Evolutionary conservation across 176 grass and related monocot species (phyloP).

Genomic region (Oryza longistaminata): DNA sequence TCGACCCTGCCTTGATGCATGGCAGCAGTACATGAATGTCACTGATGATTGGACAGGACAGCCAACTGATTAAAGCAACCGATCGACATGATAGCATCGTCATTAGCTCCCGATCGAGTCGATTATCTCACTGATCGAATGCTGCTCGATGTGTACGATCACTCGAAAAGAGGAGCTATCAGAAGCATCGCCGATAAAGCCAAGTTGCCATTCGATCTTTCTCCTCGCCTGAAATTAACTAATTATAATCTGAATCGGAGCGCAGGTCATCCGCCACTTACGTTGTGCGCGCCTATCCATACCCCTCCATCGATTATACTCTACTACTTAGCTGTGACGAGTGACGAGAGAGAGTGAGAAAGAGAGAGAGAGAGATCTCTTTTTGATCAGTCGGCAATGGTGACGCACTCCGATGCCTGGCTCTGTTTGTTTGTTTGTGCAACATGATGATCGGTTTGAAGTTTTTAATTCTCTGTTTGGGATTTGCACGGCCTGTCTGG

Average conservation of each 20-base stretch:
- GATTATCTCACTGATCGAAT: neutral
- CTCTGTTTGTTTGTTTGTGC: neutral
- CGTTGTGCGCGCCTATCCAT: constrained; percentile 34
- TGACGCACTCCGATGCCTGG: neutral
- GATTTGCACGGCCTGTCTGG: neutral
- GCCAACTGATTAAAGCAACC: neutral
- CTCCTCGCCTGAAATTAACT: constrained; percentile 4
- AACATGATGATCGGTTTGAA: neutral
- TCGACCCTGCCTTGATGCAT: neutral
- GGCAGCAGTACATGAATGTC: neutral
- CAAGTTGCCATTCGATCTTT: constrained; percentile 37
- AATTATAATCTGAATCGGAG: constrained; percentile 18
- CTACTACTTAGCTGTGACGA: neutral
- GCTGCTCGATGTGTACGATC: neutral
- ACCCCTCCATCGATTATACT: neutral
- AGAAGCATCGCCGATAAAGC: neutral
- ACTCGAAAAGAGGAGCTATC: neutral
- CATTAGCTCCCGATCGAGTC: neutral
- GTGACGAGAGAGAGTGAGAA: neutral
- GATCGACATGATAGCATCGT: neutral
- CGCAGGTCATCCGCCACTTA: constrained; percentile 36
- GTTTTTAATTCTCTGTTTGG: neutral
- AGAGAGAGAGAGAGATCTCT: neutral
- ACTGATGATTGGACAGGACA: neutral
- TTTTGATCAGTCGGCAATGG: neutral